These are phyloP conservation scores for Penicillium nucicola DNA, from an alignment of 495 filamentous ascomycete species.

Conservation along the genomic window DNA sequence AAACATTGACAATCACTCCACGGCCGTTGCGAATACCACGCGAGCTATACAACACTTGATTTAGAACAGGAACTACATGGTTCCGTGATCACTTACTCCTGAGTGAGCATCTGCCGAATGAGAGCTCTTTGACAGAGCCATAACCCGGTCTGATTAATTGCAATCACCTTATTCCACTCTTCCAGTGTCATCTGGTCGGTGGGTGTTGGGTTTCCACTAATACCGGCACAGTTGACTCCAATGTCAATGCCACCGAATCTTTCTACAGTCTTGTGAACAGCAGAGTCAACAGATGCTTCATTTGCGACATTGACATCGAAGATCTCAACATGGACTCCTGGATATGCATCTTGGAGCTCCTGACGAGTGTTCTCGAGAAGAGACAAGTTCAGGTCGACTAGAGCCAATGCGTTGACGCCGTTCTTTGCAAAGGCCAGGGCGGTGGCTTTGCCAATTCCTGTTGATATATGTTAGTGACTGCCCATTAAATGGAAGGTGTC, in stretches of 20 bases:
- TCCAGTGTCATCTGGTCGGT: slow-evolving; percentile 31
- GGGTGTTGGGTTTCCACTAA: slow-evolving; percentile 12
- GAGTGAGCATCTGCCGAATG: slow-evolving; percentile 48
- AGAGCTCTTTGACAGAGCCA: slow-evolving; percentile 46
- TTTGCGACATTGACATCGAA: slow-evolving; percentile 18
- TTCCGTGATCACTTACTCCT: slow-evolving; percentile 26
- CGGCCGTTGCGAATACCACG: slow-evolving; percentile 18
- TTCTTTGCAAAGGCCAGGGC: slow-evolving; percentile 20
- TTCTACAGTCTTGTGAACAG: slow-evolving; percentile 12
- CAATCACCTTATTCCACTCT: slow-evolving; percentile 41
- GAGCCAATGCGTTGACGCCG: slow-evolving; percentile 19
- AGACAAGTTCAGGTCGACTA: slow-evolving; percentile 20
- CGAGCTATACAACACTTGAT: slow-evolving; percentile 2
- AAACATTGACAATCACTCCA: slow-evolving; percentile 30
- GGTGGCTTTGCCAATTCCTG: slow-evolving; percentile 27
- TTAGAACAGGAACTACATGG: not conserved
- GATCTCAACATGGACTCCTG: slow-evolving; percentile 9
- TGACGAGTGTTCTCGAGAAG: slow-evolving; percentile 10
- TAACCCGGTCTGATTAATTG: slow-evolving; percentile 46
- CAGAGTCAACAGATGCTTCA: slow-evolving; percentile 17
- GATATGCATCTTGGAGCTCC: slow-evolving; percentile 7
- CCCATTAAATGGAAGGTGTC: not conserved
- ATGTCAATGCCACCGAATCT: slow-evolving; percentile 50
- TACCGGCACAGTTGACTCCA: slow-evolving; percentile 47
- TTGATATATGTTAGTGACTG: not conserved